phyloP scores from a whole-genome alignment of 2,329 filamentous ascomycete genomes.

The Diaporthe longicolla region DNA sequence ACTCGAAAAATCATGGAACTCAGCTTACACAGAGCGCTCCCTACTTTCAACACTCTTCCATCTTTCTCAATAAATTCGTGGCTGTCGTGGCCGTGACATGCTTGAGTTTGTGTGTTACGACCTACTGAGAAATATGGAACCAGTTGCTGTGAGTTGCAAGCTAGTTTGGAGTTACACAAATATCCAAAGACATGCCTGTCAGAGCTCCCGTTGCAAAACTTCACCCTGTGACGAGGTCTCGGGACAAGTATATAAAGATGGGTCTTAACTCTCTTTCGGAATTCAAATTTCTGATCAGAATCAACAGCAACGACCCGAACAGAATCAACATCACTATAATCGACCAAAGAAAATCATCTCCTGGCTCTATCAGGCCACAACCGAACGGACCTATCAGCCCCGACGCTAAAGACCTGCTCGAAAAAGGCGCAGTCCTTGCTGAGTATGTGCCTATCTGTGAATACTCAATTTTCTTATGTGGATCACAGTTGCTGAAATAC shows the following conservation, averaged over 20 bases:
- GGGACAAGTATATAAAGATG: not conserved
- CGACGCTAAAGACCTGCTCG: not conserved
- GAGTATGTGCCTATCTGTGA: not conserved
- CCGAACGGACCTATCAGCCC: not conserved
- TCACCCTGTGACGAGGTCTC: not conserved
- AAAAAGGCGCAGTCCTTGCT: not conserved
- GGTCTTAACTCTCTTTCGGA: not conserved
- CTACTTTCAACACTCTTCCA: not conserved
- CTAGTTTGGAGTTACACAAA: not conserved
- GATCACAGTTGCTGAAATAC: not conserved
- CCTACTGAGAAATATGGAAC: not conserved
- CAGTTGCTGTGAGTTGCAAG: not conserved
- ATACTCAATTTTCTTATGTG: not conserved
- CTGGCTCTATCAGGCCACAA: not conserved
- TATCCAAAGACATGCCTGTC: not conserved
- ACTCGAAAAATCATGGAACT: too few relatives aligned
- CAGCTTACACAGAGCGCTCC: too few relatives aligned
- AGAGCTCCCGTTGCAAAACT: not conserved
- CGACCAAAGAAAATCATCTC: not conserved
- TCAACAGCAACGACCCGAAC: not conserved
- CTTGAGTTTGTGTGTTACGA: not conserved
- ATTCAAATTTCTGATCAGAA: not conserved
- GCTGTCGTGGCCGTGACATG: not conserved
- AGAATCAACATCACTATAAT: not conserved
- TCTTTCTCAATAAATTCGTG: not conserved